phyloP scores from a whole-genome alignment of 257 asterid genomes.

The Nicotiana tabacum region DNA sequence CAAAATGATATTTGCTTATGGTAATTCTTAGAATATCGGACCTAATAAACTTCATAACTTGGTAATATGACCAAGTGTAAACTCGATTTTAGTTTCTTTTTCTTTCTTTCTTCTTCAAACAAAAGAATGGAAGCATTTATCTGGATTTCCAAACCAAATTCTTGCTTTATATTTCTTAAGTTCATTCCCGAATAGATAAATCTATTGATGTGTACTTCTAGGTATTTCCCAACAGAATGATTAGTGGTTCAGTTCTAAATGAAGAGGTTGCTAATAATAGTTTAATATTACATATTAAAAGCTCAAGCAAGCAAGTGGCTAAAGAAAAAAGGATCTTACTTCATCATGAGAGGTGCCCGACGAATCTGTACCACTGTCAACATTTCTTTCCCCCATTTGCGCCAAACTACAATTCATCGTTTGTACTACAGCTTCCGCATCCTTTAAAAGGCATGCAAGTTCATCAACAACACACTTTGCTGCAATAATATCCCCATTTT shows the following conservation, averaged over 20 bases:
- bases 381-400: constrained; percentile 28
- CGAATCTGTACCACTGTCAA: constrained; percentile 17
- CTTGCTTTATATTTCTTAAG: background rate
- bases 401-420: constrained; percentile 19
- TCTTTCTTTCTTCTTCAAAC: background rate
- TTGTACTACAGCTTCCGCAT: constrained; percentile 38
- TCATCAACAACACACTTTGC: constrained; percentile 45
- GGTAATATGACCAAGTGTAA: background rate
- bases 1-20: background rate
- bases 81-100: no score
- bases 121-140: background rate
- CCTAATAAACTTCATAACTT: background rate
- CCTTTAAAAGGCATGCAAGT: constrained; percentile 50
- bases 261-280: background rate
- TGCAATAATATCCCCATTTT: constrained; percentile 23
- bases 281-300: background rate
- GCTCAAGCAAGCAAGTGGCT: background rate
- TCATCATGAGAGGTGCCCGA: constrained; percentile 17
- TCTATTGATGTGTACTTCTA: background rate
- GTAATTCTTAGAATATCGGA: background rate
- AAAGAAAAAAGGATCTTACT: constrained; percentile 23
- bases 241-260: background rate
- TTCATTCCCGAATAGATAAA: background rate
- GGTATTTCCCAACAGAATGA: background rate
- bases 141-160: background rate